Evolutionary conservation across 768 basidiomycete genomes (phyloP), one percentile per base, ranked within the genome.

Genomic region (Serendipita sp.): DNA sequence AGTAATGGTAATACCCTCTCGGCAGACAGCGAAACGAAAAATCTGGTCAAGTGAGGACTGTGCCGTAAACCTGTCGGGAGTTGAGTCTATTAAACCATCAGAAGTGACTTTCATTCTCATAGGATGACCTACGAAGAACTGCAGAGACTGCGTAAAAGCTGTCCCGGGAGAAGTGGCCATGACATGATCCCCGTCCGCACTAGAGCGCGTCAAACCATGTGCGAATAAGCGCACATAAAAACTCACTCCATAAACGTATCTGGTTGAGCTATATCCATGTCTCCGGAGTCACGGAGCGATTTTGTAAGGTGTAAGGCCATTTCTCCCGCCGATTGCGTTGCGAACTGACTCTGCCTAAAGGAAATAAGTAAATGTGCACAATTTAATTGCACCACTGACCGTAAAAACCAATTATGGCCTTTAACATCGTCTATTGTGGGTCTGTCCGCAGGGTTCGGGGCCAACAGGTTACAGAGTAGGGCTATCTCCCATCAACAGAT

Each of bases 91-190:
- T n/a, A 0, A 18, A 13, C 24, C 3, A 28, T 18, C 11, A 37
- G 38, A 65, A 24, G 38, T 16, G 4, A 15, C 37, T 45, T 45
- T 16, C 24, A 37, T n/a, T 41, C 34, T 0, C n/a, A 8, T 41
- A 65, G 54, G 28, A 30, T 46, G 32, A 79, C 87, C 65, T 69
- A 92, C 90, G 76, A 92, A 92, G 63, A 92, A 80, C 76, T 89
- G 80, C 16, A 93, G 78, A 0, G 83, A 78, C 69, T 89, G 87
- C 0, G 89, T 89, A 73, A 93, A 93, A 87, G 83, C 46, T 77
- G 76, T 60, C 78, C 77, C 7, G 78, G 76, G 2, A 67, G 78
- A 79, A 2, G 84, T 78, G 30, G 78, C 72, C 84, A 88, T 86
- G 67, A 80, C 74, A 47, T 78, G 73, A 68, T 86, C 85, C 13